phyloP scores from a whole-genome alignment of 1,284 basidiomycete species.

The Microbotryum silenes-acaulis region DNA sequence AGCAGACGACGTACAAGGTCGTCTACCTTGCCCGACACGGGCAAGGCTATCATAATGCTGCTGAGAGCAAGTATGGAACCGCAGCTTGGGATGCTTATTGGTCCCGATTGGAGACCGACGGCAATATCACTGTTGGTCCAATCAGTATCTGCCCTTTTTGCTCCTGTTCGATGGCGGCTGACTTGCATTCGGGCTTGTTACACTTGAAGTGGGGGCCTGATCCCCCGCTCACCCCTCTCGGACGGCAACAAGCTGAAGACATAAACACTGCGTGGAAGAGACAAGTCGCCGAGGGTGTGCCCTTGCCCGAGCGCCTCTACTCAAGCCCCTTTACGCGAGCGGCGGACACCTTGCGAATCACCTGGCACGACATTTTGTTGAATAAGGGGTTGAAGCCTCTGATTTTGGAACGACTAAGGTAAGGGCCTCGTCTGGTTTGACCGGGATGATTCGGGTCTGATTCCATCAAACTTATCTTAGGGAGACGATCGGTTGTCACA shows the following conservation, averaged over 20 bases:
- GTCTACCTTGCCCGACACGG: constrained; percentile 63
- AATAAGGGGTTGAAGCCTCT: constrained; percentile 38
- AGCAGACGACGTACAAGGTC: constrained; percentile 51
- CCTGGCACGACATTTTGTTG: constrained; percentile 50
- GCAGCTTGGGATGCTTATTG: constrained; percentile 46
- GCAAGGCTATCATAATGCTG: constrained; percentile 66
- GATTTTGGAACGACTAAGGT: constrained; percentile 46
- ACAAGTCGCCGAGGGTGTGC: constrained; percentile 52
- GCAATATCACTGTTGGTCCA: constrained; percentile 50
- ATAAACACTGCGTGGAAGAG: constrained; percentile 54
- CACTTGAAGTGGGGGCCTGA: constrained; percentile 51
- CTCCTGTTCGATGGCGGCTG: too few species aligned
- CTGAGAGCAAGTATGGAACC: constrained; percentile 60
- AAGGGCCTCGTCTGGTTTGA: not conserved
- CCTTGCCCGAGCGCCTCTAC: constrained; percentile 56
- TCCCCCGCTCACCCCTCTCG: constrained; percentile 60
- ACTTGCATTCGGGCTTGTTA: too few species aligned
- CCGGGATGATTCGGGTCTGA: not conserved
- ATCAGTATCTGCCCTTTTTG: too few species aligned
- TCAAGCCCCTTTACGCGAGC: constrained; percentile 67
- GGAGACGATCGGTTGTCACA: constrained; percentile 62
- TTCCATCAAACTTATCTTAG: constrained; percentile 32
- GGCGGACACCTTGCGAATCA: constrained; percentile 57
- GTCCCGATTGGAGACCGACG: constrained; percentile 63
- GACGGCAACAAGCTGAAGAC: constrained; percentile 54